phyloP scores from a whole-genome alignment of 345 rosid genomes.

The Angophora floribunda region DNA sequence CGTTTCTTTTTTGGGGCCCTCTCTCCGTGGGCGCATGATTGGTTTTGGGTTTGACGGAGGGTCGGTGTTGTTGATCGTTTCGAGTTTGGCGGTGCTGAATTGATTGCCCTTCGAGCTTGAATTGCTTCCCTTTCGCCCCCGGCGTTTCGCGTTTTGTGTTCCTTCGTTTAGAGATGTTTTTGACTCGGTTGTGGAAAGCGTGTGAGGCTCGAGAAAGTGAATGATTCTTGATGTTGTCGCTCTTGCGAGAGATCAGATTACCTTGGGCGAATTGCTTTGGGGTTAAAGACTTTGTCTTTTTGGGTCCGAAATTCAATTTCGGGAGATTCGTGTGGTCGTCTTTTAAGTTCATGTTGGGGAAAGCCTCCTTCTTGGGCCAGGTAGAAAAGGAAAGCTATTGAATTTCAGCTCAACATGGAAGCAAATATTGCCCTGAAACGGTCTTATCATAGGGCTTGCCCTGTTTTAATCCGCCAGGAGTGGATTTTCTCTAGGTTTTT shows the following conservation, averaged over 20 bases:
- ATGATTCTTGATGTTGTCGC: background rate
- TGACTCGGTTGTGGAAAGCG: background rate
- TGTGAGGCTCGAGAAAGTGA: background rate
- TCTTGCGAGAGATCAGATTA: background rate
- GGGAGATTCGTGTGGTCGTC: background rate
- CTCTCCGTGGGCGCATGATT: background rate
- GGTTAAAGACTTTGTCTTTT: background rate
- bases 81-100: background rate
- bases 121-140: background rate
- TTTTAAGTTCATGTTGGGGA: background rate
- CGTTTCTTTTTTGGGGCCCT: background rate
- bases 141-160: no score
- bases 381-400: background rate
- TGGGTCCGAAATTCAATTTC: background rate
- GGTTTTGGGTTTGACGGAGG: background rate
- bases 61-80: background rate
- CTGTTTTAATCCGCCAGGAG: background rate
- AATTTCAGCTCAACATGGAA: background rate
- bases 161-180: background rate
- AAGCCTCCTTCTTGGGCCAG: background rate
- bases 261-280: background rate
- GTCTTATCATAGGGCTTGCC: background rate
- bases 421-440: background rate
- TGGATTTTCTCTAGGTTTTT: background rate
- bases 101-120: background rate